Conservation (phyloP, 345 rosid species). For the Lenwebbia sp. region DNA sequence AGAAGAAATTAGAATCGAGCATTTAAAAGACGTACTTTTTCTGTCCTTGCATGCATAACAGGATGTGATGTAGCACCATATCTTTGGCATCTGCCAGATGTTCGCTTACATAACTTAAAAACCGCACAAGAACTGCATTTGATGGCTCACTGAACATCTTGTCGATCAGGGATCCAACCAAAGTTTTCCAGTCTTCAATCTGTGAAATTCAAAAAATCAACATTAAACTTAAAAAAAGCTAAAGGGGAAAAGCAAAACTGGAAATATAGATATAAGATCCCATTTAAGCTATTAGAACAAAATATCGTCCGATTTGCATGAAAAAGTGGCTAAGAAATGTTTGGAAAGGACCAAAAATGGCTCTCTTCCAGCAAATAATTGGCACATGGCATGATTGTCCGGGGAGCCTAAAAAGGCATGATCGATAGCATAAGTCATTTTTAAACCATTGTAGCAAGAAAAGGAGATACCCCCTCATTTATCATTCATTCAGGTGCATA, state of each 20-base stretch:
- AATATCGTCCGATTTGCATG: neutral
- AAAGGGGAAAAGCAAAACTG: neutral
- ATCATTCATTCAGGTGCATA: neutral
- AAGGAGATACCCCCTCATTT: neutral
- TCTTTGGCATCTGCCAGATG: constrained; percentile 48
- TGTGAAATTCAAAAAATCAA: constrained; percentile 12
- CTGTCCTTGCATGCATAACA: constrained; percentile 50
- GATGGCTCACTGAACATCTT: constrained; percentile 90
- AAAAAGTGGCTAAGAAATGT: neutral
- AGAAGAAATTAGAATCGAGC: neutral
- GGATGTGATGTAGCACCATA: constrained; percentile 42
- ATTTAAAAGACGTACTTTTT: constrained; percentile 30
- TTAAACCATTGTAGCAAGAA: neutral
- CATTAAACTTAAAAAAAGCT: neutral
- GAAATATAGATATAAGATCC: neutral
- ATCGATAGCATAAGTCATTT: neutral
- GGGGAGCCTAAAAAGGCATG: neutral
- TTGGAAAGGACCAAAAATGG: neutral
- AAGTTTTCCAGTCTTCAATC: constrained; percentile 67
- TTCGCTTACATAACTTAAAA: constrained; percentile 62
- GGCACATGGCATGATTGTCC: neutral
- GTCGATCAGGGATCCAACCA: constrained; percentile 55
- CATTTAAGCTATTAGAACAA: neutral
- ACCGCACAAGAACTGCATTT: constrained; percentile 70
- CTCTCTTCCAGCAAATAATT: neutral